Base-by-base conservation (phyloP, 164 flowering plant species). In the Liriodendron chinense region DNA sequence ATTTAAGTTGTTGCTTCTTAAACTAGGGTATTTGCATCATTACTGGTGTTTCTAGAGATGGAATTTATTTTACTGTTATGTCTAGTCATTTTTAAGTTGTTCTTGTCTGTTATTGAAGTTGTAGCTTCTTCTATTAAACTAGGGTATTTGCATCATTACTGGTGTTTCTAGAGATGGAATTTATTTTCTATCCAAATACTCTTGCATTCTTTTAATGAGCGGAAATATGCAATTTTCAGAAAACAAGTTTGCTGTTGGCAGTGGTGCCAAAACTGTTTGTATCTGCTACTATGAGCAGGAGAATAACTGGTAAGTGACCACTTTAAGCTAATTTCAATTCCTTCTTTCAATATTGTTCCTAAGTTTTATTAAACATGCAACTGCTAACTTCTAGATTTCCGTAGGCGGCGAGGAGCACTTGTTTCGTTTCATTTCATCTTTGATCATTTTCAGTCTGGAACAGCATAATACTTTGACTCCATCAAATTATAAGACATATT, bases 161-260 rank as follows among this genome's bases (percentile, higher is more conserved):
- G 25, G 69, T 18, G 21, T 34, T 67, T 28, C 20, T 67, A 67
- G 47, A 66, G 16, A 66, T 16, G 26, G 47, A 28, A 25, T 67
- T 67, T 25, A 14, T 67, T 28, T 28, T 25, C 2, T 21, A 9
- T 9, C 24, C 66, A 63, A 63, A 65, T 10, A 23, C 50, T n/a
- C 25, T 26, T 68, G 70, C 70, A 68, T 34, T 26, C 20, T 68
- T 34, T 34, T 68, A 26, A 68, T 68, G 70, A 68, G 70, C 9
- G 13, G 9, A 43, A 26, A 25, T n/a, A 24, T 23, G 47, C 69
- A 43, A 69, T 72, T 65, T 74, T 68, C 88, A 96, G 99, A 94
- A 84, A 96, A 96, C 89, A 96, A 96, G 84, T 96, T 96, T 81
- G 99, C 99, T 73, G 98, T 96, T 79, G 99, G 99, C 81, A 96